A percentile compares a stretch with the other conserved stretches of the same genome.
Conservation (phyloP, 129 eudicot genomes). For the Arctium lappa region DNA sequence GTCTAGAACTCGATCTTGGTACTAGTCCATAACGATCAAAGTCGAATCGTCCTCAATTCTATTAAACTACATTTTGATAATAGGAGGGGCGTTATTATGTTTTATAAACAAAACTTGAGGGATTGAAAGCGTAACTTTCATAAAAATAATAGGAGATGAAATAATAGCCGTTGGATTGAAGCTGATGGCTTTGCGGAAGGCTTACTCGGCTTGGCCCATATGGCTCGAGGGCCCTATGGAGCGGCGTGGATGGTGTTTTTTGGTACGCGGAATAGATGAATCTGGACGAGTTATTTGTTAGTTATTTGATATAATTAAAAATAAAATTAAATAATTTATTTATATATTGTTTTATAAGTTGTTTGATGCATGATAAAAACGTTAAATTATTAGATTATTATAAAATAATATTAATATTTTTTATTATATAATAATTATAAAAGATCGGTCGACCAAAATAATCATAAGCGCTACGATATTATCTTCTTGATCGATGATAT, state of each 20-base stretch:
- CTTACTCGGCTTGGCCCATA: constrained; percentile 4
- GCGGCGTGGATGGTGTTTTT: not conserved
- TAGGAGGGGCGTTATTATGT: not conserved
- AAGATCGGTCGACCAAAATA: no score
- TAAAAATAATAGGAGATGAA: not conserved
- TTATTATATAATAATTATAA: no score
- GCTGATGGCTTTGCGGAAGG: constrained; percentile 15
- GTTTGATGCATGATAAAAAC: no score
- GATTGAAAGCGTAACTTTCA: not conserved
- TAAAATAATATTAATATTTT: no score
- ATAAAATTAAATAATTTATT: no score
- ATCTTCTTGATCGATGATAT: no score
- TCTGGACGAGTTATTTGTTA: not conserved
- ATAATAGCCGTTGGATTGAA: constrained; percentile 12
- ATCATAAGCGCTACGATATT: no score
- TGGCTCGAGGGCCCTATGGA: not conserved
- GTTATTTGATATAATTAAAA: not conserved
- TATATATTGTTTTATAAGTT: not conserved
- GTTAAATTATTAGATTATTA: no score
- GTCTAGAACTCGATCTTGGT: no score
- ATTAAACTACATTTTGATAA: no score
- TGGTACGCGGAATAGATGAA: not conserved
- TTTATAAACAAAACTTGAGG: constrained; percentile 6
- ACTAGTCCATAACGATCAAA: no score
- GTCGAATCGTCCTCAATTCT: no score